These are phyloP conservation scores for Anthracocystis walkeri DNA, from an alignment of 1,284 basidiomycete genomes.

Conservation along the genomic window DNA sequence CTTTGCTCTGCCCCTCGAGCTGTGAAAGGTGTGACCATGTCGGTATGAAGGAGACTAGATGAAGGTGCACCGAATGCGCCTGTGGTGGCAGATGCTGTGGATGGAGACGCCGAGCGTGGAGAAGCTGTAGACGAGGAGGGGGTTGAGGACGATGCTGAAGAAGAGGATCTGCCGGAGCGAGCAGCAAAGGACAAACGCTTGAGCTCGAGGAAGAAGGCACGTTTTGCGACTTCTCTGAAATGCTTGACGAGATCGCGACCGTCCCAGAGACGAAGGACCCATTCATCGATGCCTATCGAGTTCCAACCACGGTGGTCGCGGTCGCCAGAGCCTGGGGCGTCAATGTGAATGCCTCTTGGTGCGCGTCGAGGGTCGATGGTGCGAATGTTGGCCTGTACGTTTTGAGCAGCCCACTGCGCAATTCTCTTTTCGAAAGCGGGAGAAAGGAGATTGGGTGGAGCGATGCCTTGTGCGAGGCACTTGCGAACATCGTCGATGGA, in stretches of 20 bases:
- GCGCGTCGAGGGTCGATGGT: slow-evolving; percentile 46
- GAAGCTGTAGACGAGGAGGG: slow-evolving; percentile 20
- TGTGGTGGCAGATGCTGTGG: slow-evolving; percentile 1
- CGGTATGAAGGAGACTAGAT: slow-evolving; percentile 28
- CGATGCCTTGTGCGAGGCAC: slow-evolving; percentile 39
- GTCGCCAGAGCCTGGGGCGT: slow-evolving; percentile 49
- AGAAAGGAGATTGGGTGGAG: slow-evolving; percentile 40
- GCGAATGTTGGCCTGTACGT: slow-evolving; percentile 48
- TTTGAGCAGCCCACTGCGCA: slow-evolving; percentile 50
- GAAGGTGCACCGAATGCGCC: background rate
- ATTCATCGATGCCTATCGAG: slow-evolving; percentile 55
- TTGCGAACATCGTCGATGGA: slow-evolving; percentile 41
- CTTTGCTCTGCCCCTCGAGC: slow-evolving; percentile 26
- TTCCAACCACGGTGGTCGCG: slow-evolving; percentile 41
- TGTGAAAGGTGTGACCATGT: slow-evolving; percentile 39
- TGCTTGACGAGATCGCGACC: slow-evolving; percentile 51
- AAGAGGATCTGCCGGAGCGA: slow-evolving; percentile 15
- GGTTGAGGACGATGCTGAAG: slow-evolving; percentile 22
- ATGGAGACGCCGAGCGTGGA: slow-evolving; percentile 18
- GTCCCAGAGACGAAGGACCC: slow-evolving; percentile 54
- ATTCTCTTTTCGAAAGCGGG: slow-evolving; percentile 50
- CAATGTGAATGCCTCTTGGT: slow-evolving; percentile 49
- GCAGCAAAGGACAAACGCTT: slow-evolving; percentile 38
- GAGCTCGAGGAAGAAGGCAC: slow-evolving; percentile 52
- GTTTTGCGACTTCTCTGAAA: slow-evolving; percentile 43